Base-by-base conservation (phyloP, 2,329 filamentous ascomycete species). In the Orbilia ellipsospora region DNA sequence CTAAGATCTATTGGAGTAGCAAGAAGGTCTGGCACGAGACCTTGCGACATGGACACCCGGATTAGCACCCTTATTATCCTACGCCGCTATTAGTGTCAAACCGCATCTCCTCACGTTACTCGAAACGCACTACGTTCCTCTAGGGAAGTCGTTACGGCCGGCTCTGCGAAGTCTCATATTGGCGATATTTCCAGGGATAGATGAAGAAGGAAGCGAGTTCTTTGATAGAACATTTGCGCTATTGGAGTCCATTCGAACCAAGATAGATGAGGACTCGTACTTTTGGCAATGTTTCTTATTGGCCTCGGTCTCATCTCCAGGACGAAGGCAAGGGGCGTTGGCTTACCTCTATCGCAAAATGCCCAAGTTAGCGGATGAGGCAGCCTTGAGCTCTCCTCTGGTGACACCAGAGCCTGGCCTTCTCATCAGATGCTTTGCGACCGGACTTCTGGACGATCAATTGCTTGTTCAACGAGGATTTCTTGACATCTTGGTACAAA, bases 231-330 rank as follows among this genome's bases (percentile, higher is more conserved):
- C 94, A 1, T 82, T 97, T 67, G 88, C 87, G 70, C 88, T 97
- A 8, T 82, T 98, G 55, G 90, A 95, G 72, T 87, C 88, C 56
- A 87, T 93, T 79, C 86, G 89, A 69, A 84, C 83, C 87, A 77
- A 84, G 83, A 64, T 85, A 85, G 77, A 88, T 83, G 36, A 82
- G 81, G 66, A 85, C 83, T 44, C 88, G 87, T 97, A 95, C 82
- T 99, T 98, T 82, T 99, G 95, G 95, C 95, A 99, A 83, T 97
- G 93, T 81, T 91, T 99, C 81, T 98, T 99, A 80, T 85, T 99
- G 16, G 93, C 94, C 8, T 91, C 92, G 16, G 95, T 99, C 74
- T 97, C 95, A 0, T 94, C 94, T 80, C 88, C 92, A 50, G 93
- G 90, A 75, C 88, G 94, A 75, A 89, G 95, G 66, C 89, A 92